A percentile compares a stretch with the other conserved stretches of the same genome.
phyloP scores from a whole-genome alignment of 352 stramenopile genomes.

The Pythium rhizo-oryzae region DNA sequence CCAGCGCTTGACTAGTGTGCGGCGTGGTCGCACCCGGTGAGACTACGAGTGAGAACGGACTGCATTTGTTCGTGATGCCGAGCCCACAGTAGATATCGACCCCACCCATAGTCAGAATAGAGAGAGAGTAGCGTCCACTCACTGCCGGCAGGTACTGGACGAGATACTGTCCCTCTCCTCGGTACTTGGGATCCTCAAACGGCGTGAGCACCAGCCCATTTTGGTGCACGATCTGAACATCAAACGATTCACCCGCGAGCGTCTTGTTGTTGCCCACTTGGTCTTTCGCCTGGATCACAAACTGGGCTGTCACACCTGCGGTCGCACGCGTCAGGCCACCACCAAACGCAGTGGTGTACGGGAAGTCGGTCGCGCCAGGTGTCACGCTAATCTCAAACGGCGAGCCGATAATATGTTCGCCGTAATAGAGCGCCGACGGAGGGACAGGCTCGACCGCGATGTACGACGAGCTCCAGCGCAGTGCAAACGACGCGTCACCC shows the following conservation, averaged over 20 bases:
- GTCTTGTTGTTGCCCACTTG: conserved; percentile 93
- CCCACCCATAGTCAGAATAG: conserved; percentile 89
- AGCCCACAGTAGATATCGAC: conserved; percentile 96
- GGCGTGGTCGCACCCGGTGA: conserved; percentile 86
- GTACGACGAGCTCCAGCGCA: conserved; percentile 94
- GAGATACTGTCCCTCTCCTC: conserved; percentile 91
- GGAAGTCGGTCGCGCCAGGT: conserved; percentile 94
- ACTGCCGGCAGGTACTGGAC: conserved; percentile 88
- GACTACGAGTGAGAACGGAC: conserved; percentile 91
- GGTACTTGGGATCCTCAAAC: conserved; percentile 81
- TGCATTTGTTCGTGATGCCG: conserved; percentile 93
- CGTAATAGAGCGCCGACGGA: conserved; percentile 76
- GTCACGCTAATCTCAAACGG: conserved; percentile 91
- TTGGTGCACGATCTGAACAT: conserved; percentile 62
- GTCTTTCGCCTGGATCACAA: conserved; percentile 95
- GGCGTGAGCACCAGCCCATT: conserved; percentile 49
- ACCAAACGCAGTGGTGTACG: conserved; percentile 92
- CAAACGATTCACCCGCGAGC: conserved; percentile 70
- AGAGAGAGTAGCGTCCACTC: conserved; percentile 90
- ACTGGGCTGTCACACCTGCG: conserved; percentile 87
- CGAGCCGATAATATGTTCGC: conserved; percentile 93
- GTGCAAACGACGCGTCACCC: conserved; percentile 81
- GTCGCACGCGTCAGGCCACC: conserved; percentile 68
- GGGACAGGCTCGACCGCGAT: conserved; percentile 86
- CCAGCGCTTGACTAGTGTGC: conserved; percentile 90